Base-by-base conservation (phyloP, 1,284 basidiomycete genomes). In the Rhodotorula mucilaginosa region DNA sequence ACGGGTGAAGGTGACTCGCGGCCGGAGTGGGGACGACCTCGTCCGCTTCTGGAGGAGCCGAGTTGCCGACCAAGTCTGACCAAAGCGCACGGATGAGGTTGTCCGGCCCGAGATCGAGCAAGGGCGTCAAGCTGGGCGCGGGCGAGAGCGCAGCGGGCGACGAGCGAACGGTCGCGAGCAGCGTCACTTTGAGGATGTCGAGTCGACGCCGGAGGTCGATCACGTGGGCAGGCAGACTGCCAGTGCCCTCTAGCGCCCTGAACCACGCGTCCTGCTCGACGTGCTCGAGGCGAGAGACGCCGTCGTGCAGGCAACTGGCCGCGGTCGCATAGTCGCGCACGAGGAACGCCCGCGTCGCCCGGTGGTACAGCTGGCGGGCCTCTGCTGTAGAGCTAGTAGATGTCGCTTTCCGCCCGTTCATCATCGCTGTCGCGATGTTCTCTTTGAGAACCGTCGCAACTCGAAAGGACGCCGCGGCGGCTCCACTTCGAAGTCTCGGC, bases 101-200 rank as follows among this genome's bases (percentile, higher is more conserved):
- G 10, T 23, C 54, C 16, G 73, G 52, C 21, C 59, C 21, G 4
- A 69, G 65, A 1, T 52, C n/a, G 65, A 71, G 67, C 10, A 72
- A 63, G 18, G 46, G 54, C 13, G 54, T 29, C 59, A 70, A 29
- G 18, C 48, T 2, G 5, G n/a, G 19, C 7, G 47, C 16, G 1
- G 34, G 29, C 10, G 58, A n/a, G n/a, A 61, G 34, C 13, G 59
- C 39, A 19, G 67, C 56, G 19, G 64, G 64, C 12, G 56, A 60
- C 16, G 67, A 54, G 58, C 60, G 68, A 47, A 72, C 60, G 15
- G 75, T 76, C 26, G 75, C 75, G 61, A 76, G 67, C 60, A 74
- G 69, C 34, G 75, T 76, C 44, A 72, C 61, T 13, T 61, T 39
- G 39, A 76, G 67, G 65, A 73, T 65, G 26, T 64, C 69, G 58